These are phyloP conservation scores for Sporisorium graminicola DNA, from an alignment of 1,284 basidiomycete genomes.

Conservation along the genomic window DNA sequence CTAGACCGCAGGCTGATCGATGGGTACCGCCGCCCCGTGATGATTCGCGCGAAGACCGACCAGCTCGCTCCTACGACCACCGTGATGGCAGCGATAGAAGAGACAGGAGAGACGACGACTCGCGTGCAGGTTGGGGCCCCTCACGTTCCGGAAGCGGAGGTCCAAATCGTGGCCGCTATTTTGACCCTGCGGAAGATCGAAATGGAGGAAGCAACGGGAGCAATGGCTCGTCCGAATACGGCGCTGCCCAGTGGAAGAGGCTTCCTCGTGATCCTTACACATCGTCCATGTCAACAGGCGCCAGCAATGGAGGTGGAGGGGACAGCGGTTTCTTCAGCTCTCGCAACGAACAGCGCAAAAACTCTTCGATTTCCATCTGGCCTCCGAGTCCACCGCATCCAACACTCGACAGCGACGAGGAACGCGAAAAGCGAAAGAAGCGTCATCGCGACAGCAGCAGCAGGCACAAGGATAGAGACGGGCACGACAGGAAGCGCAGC, in stretches of 20 bases:
- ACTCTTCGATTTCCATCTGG: conserved; percentile 57
- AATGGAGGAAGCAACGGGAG: neutral
- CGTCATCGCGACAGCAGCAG: conserved; percentile 25
- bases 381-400: conserved; percentile 53
- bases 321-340: conserved; percentile 46
- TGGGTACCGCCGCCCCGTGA: conserved; percentile 47
- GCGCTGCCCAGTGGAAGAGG: conserved; percentile 44
- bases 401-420: conserved; percentile 45
- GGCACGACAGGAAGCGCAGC: conserved; percentile 17
- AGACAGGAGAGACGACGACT: conserved; percentile 14
- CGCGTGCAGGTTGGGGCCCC: conserved; percentile 8
- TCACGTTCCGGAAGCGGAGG: conserved; percentile 8
- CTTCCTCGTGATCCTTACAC: conserved; percentile 47
- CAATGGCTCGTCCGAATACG: conserved; percentile 28
- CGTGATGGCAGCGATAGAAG: conserved; percentile 14
- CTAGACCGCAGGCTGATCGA: conserved; percentile 34
- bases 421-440: conserved; percentile 46
- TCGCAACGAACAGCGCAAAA: conserved; percentile 57
- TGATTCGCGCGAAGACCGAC: conserved; percentile 1
- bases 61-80: conserved; percentile 12
- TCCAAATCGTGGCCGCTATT: conserved; percentile 27
- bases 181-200: conserved; percentile 13
- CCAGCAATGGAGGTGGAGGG: neutral
- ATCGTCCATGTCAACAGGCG: conserved; percentile 21
- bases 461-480: conserved; percentile 27